These are phyloP conservation scores for Neopestalotiopsis sp. DNA, from an alignment of 2,329 filamentous ascomycete species.

Conservation along the genomic window DNA sequence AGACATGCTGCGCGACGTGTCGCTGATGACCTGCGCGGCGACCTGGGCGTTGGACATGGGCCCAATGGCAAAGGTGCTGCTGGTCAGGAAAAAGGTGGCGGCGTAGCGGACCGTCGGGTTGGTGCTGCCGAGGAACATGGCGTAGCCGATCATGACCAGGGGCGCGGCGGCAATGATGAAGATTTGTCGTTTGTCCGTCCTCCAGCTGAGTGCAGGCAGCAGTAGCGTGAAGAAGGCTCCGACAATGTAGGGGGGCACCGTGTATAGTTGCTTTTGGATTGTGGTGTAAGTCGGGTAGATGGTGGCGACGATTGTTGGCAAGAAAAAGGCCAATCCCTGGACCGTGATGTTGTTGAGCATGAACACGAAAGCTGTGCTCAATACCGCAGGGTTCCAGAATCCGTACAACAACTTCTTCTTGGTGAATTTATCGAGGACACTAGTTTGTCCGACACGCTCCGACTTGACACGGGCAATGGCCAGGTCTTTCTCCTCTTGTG, in stretches of 20 bases:
- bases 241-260: slow-evolving; percentile 73
- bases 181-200: slow-evolving; percentile 61
- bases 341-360: slow-evolving; percentile 62
- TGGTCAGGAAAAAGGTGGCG: slow-evolving; percentile 72
- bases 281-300: slow-evolving; percentile 65
- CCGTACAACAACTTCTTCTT: slow-evolving; percentile 62
- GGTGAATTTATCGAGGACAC: slow-evolving; percentile 69
- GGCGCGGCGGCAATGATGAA: slow-evolving; percentile 66
- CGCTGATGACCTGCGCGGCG: slow-evolving; percentile 73
- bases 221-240: slow-evolving; percentile 70
- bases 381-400: slow-evolving; percentile 63
- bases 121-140: slow-evolving; percentile 68
- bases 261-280: slow-evolving; percentile 70
- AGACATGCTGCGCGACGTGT: slow-evolving; percentile 70
- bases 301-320: slow-evolving; percentile 71
- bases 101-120: slow-evolving; percentile 64
- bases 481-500: slow-evolving; percentile 67
- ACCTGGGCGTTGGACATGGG: slow-evolving; percentile 70
- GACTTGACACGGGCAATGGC: slow-evolving; percentile 71
- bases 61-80: slow-evolving; percentile 67
- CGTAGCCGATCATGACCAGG: slow-evolving; percentile 71
- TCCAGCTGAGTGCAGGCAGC: slow-evolving; percentile 66
- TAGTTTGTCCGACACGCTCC: slow-evolving; percentile 66
- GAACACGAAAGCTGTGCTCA: slow-evolving; percentile 32
- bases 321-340: slow-evolving; percentile 72